A percentile compares a stretch with the other conserved stretches of the same genome.
phyloP scores from a whole-genome alignment of 2,329 filamentous ascomycete genomes.

The Exserohilum turcica region DNA sequence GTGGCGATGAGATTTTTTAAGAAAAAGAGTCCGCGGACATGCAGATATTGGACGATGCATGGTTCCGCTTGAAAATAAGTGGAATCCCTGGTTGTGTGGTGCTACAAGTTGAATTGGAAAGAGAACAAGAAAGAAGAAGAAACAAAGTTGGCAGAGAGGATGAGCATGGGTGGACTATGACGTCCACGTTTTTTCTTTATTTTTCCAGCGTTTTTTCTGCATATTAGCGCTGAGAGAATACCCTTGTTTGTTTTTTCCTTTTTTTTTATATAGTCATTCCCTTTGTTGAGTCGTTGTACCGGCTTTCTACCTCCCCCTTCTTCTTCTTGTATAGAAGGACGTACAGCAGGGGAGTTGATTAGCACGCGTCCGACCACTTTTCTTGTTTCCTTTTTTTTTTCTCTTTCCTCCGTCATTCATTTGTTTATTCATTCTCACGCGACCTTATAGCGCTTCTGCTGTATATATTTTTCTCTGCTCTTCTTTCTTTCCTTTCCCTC shows the following conservation, averaged over 20 bases:
- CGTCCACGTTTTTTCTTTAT: neutral
- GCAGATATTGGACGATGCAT: no score
- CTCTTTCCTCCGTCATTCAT: neutral
- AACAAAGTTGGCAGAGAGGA: neutral
- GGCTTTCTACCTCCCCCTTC: no score
- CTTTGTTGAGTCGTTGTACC: neutral
- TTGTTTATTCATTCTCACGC: no score
- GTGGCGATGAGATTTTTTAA: constrained; percentile 48
- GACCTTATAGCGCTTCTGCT: no score
- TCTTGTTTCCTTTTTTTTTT: neutral
- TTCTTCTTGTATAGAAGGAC: neutral
- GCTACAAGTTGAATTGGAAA: no score
- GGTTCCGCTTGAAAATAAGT: no score
- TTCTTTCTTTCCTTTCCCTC: no score
- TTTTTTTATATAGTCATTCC: neutral
- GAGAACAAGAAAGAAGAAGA: neutral
- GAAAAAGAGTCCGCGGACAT: no score
- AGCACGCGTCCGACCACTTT: neutral
- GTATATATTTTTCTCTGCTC: neutral
- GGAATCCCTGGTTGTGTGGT: no score
- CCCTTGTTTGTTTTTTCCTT: neutral
- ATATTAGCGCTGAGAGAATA: neutral
- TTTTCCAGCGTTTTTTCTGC: neutral
- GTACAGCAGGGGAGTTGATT: neutral
- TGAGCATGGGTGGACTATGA: no score